phyloP scores from a whole-genome alignment of 2,329 filamentous ascomycete genomes.

The Dactylellina cionopaga region DNA sequence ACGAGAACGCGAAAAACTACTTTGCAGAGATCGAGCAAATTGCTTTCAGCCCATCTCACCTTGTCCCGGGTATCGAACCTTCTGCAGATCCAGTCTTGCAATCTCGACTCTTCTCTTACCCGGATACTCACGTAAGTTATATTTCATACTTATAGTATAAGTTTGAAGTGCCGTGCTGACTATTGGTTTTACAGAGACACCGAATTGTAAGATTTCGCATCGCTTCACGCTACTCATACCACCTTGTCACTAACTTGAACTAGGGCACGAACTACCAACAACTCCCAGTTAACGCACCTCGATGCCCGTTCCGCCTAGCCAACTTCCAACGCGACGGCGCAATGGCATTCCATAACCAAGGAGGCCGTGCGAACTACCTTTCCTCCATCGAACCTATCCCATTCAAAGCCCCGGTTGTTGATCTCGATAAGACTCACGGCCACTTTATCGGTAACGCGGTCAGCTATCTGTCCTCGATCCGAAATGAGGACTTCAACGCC shows the following conservation, averaged over 20 bases:
- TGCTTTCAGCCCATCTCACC: constrained; percentile 74
- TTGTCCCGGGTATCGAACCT: constrained; percentile 74
- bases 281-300: constrained; percentile 63
- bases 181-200: constrained; percentile 26
- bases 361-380: constrained; percentile 72
- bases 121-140: constrained; percentile 68
- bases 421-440: constrained; percentile 62
- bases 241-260: not conserved
- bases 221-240: not conserved
- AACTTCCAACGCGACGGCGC: constrained; percentile 77
- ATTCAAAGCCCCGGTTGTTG: constrained; percentile 62
- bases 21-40: constrained; percentile 76
- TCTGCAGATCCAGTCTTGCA: constrained; percentile 77
- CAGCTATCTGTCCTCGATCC: constrained; percentile 63
- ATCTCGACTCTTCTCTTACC: constrained; percentile 76
- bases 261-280: constrained; percentile 71
- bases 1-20: constrained; percentile 70
- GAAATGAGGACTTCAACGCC: constrained; percentile 63
- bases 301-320: constrained; percentile 62
- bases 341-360: constrained; percentile 75
- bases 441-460: constrained; percentile 64
- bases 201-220: constrained; percentile 32
- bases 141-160: not conserved
- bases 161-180: constrained; percentile 1
- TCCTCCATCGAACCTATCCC: constrained; percentile 65